Evolutionary conservation across 805 yeast species (phyloP).

Genomic region (Tetrapisispora pingtungensis): DNA sequence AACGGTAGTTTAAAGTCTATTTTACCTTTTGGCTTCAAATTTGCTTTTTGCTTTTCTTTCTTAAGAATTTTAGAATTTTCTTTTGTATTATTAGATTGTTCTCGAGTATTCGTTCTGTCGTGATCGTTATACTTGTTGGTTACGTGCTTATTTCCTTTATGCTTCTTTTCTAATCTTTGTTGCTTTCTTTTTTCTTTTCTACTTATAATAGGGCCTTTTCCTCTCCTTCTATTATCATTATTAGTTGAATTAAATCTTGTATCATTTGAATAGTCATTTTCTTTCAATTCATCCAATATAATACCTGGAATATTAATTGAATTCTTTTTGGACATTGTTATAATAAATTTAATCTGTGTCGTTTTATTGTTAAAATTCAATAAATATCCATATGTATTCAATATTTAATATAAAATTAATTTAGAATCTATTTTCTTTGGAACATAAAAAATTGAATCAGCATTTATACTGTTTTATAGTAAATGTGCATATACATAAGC

Average conservation of each 20-base stretch:
- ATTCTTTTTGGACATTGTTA: constrained; percentile 5
- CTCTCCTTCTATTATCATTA: constrained; percentile 27
- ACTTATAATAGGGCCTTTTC: constrained; percentile 18
- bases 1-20: constrained; percentile 27
- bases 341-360: too few relatives aligned
- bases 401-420: too few relatives aligned
- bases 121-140: too few relatives aligned
- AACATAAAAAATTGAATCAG: too few relatives aligned
- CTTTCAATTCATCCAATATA: constrained; percentile 43
- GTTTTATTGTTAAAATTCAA: too few relatives aligned
- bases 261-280: constrained; percentile 35
- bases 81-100: constrained; percentile 4
- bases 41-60: constrained; percentile 7
- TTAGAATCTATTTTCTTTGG: too few relatives aligned
- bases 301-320: constrained; percentile 49
- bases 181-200: constrained; percentile 37
- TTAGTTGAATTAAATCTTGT: constrained; percentile 26
- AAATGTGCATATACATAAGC: too few relatives aligned
- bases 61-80: constrained; percentile 20
- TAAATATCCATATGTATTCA: too few relatives aligned
- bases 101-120: too few relatives aligned
- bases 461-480: too few relatives aligned
- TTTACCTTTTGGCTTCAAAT: constrained; percentile 11
- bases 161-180: constrained; percentile 30
- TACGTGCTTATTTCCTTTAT: constrained; percentile 15